Evolutionary conservation across 2,329 filamentous ascomycete genomes (phyloP).

Genomic region (Colletotrichum costaricense): DNA sequence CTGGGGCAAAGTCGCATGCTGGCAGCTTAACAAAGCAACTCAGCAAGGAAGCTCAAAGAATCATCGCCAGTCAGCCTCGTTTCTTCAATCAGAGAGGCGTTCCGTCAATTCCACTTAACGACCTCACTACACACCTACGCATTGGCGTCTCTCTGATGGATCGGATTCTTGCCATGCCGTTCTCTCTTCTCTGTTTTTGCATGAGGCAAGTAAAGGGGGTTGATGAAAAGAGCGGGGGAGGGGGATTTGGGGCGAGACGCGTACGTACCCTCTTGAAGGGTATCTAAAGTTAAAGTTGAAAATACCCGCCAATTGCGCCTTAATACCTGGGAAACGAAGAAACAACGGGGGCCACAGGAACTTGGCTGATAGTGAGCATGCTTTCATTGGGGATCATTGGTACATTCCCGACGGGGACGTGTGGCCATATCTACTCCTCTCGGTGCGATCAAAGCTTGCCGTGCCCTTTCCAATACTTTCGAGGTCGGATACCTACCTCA

Average conservation of each 20-base stretch:
- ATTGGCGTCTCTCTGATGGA: background rate
- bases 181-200: background rate
- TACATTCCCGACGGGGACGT: background rate
- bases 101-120: background rate
- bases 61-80: background rate
- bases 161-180: background rate
- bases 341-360: background rate
- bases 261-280: background rate
- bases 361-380: background rate
- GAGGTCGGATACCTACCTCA: too few relatives aligned
- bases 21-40: too few relatives aligned
- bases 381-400: background rate
- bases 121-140: background rate
- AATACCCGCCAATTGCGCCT: background rate
- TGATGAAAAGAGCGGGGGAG: too few relatives aligned
- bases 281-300: background rate
- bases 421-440: background rate
- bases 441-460: background rate
- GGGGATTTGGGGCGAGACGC: background rate
- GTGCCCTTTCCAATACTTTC: too few relatives aligned
- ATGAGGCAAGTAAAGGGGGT: background rate
- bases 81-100: background rate
- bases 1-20: background rate
- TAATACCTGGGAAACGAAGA: background rate
- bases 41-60: background rate